phyloP scores from a whole-genome alignment of 805 yeast species.

The Suhomyces xylopsoci region DNA sequence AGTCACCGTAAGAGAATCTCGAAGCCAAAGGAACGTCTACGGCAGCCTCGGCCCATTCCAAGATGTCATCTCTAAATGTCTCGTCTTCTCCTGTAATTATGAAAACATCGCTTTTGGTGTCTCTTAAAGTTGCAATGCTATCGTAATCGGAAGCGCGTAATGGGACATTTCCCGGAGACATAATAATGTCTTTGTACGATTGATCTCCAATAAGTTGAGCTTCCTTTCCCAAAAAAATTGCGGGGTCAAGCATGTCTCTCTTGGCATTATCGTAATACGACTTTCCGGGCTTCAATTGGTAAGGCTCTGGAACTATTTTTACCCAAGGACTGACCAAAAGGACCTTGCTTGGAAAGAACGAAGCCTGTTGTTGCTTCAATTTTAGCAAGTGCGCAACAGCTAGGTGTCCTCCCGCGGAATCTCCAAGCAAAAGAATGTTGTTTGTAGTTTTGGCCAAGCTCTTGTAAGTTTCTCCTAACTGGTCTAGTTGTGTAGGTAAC shows the following conservation, averaged over 20 bases:
- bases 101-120: conserved; percentile 10
- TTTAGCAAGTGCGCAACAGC: conserved; percentile 27
- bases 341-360: conserved; percentile 24
- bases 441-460: conserved; percentile 16
- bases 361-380: conserved; percentile 13
- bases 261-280: conserved; percentile 31
- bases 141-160: conserved; percentile 27
- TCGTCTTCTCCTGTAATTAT: conserved; percentile 40
- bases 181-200: conserved; percentile 10
- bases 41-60: conserved; percentile 33
- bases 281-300: conserved; percentile 24
- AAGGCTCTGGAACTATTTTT: conserved; percentile 20
- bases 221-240: not conserved
- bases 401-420: conserved; percentile 44
- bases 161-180: conserved; percentile 28
- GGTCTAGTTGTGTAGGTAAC: conserved; percentile 32
- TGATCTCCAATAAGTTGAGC: conserved; percentile 11
- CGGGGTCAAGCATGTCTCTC: conserved; percentile 8
- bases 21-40: conserved; percentile 24
- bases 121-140: conserved; percentile 11
- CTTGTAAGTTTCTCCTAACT: conserved; percentile 26
- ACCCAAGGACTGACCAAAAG: conserved; percentile 40
- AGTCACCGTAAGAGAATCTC: conserved; percentile 23
- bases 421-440: conserved; percentile 37
- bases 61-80: conserved; percentile 35